Base-by-base conservation (phyloP, 148 eudicot genomes). In the Cornus controversa region DNA sequence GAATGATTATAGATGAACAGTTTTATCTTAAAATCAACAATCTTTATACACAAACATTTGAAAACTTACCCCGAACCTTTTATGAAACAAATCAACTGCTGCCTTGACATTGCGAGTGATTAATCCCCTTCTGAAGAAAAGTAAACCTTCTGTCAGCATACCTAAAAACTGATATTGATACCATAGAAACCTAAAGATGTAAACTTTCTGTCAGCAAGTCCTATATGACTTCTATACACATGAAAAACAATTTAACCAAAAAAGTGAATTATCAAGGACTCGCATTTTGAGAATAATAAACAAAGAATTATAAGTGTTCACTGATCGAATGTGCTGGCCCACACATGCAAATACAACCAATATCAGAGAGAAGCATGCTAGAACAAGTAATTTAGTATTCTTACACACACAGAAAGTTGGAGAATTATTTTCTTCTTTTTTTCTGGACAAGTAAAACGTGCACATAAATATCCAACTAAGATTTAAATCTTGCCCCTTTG, bases 71-170 rank as follows among this genome's bases (percentile, higher is more conserved):
- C 93, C 94, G 74, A 95, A 93, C 75, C 87, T 87, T 75, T 28
- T 69, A 75, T 95, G 98, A 86, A 95, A 95, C 82, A 93, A 73
- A 80, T 95, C 97, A 84, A 93, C 97, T 64, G 94, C 89, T 72
- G 81, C 78, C 87, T 91, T 95, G 75, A 93, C 96, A 91, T 95
- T 95, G 81, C 98, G 91, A 66, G 98, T 95, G 71, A 95, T 95
- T 74, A 95, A 81, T 81, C 98, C 98, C 85, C 94, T 90, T 87
- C 98, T 95, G 94, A 77, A 34, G 40, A 69, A 79, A 71, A 36
- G 65, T 42, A 74, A 68, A 53, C 31, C 36, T 67, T 28, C n/a
- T 20, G 13, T 67, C 50, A 68, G 50, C 31, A 68, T 42, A 68
- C 3, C 6, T 15, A 25, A 47, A 40, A 28, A 64, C n/a, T 62